A percentile compares a stretch with the other conserved stretches of the same genome.
Conservation (phyloP, 805 yeast genomes). For the Myxozyma neotropica region DNA sequence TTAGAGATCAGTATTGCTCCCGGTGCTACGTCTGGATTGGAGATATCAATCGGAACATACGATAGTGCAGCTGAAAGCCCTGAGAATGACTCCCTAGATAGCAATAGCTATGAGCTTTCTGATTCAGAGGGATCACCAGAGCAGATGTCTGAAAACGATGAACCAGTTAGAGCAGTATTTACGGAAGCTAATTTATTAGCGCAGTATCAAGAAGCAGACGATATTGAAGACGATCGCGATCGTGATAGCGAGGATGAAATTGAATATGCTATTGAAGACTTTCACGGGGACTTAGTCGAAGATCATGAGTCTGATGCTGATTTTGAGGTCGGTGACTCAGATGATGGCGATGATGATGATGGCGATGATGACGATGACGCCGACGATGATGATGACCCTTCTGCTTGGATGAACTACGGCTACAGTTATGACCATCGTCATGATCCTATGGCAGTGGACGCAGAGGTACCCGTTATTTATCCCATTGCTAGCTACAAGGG, state of each 20-base stretch:
- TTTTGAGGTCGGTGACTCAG: conserved; percentile 9
- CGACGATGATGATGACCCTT: conserved; percentile 8
- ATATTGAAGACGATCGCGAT: not conserved
- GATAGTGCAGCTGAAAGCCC: no score
- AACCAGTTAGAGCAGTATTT: not conserved
- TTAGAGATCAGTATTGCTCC: no score
- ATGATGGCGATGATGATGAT: conserved; percentile 5
- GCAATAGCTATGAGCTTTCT: not conserved
- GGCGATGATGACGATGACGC: conserved; percentile 2
- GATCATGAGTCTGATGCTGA: conserved; percentile 5
- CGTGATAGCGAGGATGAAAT: not conserved
- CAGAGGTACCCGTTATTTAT: conserved; percentile 8
- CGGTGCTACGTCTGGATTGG: no score
- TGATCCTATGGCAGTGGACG: not conserved
- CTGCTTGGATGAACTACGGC: conserved; percentile 4
- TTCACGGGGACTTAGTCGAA: not conserved
- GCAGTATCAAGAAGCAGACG: not conserved
- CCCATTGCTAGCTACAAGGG: conserved; percentile 15
- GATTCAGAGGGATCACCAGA: not conserved
- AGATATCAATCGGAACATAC: no score
- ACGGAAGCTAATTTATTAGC: not conserved
- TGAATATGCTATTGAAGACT: not conserved
- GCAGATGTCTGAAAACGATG: not conserved
- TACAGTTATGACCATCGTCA: not conserved
- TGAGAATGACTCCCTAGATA: not conserved